Percentiles rank a stretch among this genome's conserved stretches.
phyloP scores from a whole-genome alignment of 345 rosid genomes.

The Sisymbrium irio region DNA sequence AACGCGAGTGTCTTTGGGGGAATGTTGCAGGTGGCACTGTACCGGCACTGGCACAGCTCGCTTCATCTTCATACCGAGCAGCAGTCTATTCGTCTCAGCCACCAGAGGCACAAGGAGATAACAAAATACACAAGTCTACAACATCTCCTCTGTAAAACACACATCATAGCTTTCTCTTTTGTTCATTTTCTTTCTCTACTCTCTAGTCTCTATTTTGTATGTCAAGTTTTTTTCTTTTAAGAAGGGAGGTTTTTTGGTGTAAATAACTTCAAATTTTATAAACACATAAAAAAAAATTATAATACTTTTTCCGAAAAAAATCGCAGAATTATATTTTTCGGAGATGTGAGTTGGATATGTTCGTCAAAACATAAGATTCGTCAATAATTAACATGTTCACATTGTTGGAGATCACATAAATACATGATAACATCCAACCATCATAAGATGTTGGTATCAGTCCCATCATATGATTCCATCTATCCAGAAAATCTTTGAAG shows the following conservation, averaged over 20 bases:
- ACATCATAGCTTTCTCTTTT: neutral
- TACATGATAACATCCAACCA: no score
- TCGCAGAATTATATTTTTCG: no score
- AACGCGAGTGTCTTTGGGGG: constrained; percentile 9
- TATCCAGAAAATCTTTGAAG: no score
- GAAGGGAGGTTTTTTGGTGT: neutral
- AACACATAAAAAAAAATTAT: no score
- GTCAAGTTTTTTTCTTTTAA: neutral
- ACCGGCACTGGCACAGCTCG: constrained; percentile 79
- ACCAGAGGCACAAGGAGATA: constrained; percentile 44
- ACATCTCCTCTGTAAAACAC: constrained; percentile 50
- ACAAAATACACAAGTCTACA: constrained; percentile 55
- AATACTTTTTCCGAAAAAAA: no score
- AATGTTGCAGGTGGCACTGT: constrained; percentile 70
- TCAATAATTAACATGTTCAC: no score
- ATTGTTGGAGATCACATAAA: no score
- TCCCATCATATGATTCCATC: no score
- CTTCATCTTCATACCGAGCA: constrained; percentile 77
- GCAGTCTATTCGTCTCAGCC: constrained; percentile 49
- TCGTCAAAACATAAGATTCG: no score
- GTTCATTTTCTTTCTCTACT: neutral
- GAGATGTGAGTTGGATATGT: no score
- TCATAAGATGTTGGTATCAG: no score
- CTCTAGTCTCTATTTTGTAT: neutral
- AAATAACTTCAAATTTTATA: constrained; percentile 1